Evolutionary conservation across 345 rosid species (phyloP).

Genomic region (Populus deltoides): DNA sequence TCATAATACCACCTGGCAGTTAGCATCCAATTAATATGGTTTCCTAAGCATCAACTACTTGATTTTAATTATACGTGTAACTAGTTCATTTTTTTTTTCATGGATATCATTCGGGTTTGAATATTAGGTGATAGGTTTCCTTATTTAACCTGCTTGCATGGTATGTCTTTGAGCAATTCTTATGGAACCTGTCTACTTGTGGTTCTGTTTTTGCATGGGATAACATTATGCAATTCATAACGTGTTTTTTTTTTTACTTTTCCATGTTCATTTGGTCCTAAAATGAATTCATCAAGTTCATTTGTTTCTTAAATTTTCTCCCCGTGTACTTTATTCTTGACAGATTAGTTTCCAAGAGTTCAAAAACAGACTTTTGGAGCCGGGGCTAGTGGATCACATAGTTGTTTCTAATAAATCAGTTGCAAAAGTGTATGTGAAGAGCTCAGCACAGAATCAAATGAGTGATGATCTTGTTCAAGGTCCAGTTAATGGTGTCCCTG

Average conservation of each 20-base stretch:
- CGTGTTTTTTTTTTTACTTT: neutral
- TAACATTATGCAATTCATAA: neutral
- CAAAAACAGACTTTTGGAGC: conserved; percentile 88
- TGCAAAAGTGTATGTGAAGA: conserved; percentile 83
- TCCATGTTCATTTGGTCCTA: neutral
- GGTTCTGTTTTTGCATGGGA: neutral
- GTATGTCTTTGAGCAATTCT: neutral
- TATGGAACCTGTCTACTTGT: neutral
- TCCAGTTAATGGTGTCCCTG: conserved; percentile 29
- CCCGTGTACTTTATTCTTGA: neutral
- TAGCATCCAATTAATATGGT: neutral
- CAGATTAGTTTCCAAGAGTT: conserved; percentile 99
- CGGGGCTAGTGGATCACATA: conserved; percentile 88
- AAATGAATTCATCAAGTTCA: neutral
- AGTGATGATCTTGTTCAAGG: conserved; percentile 43
- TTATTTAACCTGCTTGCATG: neutral
- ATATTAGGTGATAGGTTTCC: neutral
- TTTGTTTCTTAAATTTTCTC: neutral
- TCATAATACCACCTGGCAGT: neutral
- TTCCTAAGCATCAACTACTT: neutral
- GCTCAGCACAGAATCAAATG: conserved; percentile 40
- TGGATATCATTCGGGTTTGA: neutral
- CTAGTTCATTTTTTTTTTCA: no score
- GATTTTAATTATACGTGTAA: neutral
- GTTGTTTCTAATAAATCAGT: conserved; percentile 83